Percentiles rank a stretch among this genome's conserved stretches.
phyloP scores from a whole-genome alignment of 2,329 filamentous ascomycete genomes.

The Microdochium trichocladiopsis region DNA sequence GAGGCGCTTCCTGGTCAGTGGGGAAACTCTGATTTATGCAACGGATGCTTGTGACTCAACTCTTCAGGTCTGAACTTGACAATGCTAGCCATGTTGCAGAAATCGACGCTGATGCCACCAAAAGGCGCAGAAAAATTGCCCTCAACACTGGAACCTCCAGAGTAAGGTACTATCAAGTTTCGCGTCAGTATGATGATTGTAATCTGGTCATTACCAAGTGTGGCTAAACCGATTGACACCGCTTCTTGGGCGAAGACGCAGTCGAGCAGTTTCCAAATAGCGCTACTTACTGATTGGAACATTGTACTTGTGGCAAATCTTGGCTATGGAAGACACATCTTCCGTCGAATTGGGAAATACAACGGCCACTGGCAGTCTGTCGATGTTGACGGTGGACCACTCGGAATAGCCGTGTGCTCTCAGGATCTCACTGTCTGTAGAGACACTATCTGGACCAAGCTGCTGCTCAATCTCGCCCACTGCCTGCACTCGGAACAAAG shows the following conservation, averaged over 20 bases:
- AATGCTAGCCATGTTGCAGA: constrained; percentile 60
- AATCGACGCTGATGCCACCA: constrained; percentile 64
- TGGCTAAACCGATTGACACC: too few relatives aligned
- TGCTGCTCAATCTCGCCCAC: too few relatives aligned
- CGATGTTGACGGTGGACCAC: constrained; percentile 62
- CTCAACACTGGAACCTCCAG: constrained; percentile 66
- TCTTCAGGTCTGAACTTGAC: constrained; percentile 57
- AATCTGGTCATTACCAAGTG: too few relatives aligned
- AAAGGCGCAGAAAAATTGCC: constrained; percentile 63
- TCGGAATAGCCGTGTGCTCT: constrained; percentile 61
- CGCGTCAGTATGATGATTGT: too few relatives aligned
- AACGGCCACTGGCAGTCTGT: constrained; percentile 56
- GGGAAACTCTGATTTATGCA: background rate
- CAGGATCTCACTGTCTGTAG: constrained; percentile 58
- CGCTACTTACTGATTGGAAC: constrained; percentile 52
- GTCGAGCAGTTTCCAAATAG: too few relatives aligned
- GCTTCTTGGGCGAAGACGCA: too few relatives aligned
- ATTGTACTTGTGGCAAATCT: constrained; percentile 51
- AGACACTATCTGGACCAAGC: too few relatives aligned
- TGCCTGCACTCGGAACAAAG: too few relatives aligned
- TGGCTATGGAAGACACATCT: constrained; percentile 56
- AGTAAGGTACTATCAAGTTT: constrained; percentile 54
- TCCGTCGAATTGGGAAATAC: constrained; percentile 58
- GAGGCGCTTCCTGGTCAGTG: background rate
- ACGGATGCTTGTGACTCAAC: too few relatives aligned